These are phyloP conservation scores for Cucumis variabilis DNA, from an alignment of 331 rosid species.

Conservation along the genomic window DNA sequence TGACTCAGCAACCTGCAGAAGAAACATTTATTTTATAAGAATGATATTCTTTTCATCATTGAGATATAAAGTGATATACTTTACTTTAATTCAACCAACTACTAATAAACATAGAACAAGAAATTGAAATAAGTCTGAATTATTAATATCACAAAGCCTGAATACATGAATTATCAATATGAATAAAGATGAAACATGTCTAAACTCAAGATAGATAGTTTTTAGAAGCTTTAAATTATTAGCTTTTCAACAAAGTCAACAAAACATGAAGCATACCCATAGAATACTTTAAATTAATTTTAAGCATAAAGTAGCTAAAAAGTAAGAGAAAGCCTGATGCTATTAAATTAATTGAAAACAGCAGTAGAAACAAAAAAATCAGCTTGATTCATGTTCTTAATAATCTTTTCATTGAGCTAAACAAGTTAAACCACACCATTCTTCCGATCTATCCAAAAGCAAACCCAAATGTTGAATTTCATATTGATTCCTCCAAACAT, in stretches of 20 bases:
- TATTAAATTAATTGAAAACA: not conserved
- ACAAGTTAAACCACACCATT: not conserved
- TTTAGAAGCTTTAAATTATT: not conserved
- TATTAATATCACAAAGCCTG: not conserved
- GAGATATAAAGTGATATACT: too few relatives aligned
- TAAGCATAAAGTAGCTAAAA: conserved; percentile 5
- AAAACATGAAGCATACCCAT: not conserved
- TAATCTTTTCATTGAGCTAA: not conserved
- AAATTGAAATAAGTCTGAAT: too few relatives aligned
- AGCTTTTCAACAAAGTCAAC: not conserved
- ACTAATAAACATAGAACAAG: too few relatives aligned
- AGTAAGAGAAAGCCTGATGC: conserved; percentile 9
- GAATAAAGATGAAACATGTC: not conserved
- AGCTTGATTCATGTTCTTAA: not conserved
- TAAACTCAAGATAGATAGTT: not conserved
- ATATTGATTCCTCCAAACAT: conserved; percentile 1
- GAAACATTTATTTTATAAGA: too few relatives aligned
- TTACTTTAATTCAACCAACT: too few relatives aligned
- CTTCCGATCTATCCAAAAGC: too few relatives aligned
- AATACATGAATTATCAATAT: not conserved
- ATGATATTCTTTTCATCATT: too few relatives aligned
- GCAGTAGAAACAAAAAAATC: not conserved
- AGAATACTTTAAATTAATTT: not conserved
- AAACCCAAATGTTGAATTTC: conserved; percentile 1
- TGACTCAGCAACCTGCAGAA: too few relatives aligned